Percentiles rank a stretch among this genome's conserved stretches.
phyloP scores from a whole-genome alignment of 345 rosid species.

The Arabis hirsuta region DNA sequence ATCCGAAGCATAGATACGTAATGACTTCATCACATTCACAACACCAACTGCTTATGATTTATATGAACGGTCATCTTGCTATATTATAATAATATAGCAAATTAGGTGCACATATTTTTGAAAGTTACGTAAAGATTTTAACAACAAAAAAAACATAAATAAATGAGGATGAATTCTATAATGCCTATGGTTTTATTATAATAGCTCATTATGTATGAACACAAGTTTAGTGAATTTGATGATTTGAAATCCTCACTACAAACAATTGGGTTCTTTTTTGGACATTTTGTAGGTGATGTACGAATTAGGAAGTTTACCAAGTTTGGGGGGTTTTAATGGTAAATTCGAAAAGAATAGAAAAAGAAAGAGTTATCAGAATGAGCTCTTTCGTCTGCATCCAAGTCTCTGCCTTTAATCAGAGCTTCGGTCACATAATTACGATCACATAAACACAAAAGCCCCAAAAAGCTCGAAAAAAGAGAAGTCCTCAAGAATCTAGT shows the following conservation, averaged over 20 bases:
- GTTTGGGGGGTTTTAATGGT: constrained; percentile 12
- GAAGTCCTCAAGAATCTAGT: constrained; percentile 14
- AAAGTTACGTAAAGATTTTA: not conserved
- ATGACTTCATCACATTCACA: not conserved
- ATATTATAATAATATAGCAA: not conserved
- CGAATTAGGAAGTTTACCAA: constrained; percentile 24
- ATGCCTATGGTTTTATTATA: not conserved
- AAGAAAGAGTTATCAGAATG: constrained; percentile 40
- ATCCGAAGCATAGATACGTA: constrained; percentile 27
- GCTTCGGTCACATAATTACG: constrained; percentile 45
- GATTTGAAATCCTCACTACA: not conserved
- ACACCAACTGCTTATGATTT: constrained; percentile 24
- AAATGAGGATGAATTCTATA: not conserved
- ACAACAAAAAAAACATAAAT: not conserved
- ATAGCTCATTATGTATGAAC: not conserved
- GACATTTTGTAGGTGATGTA: not conserved
- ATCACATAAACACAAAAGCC: constrained; percentile 41
- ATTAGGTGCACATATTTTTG: not conserved
- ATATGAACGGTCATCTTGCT: constrained; percentile 1
- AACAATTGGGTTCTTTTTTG: not conserved
- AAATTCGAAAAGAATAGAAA: not conserved
- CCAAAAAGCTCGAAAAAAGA: constrained; percentile 35
- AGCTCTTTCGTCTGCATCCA: constrained; percentile 43
- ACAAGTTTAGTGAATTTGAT: not conserved
- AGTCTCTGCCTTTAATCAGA: constrained; percentile 40